phyloP scores from a whole-genome alignment of 805 yeast genomes.

The Lachancea waltii region DNA sequence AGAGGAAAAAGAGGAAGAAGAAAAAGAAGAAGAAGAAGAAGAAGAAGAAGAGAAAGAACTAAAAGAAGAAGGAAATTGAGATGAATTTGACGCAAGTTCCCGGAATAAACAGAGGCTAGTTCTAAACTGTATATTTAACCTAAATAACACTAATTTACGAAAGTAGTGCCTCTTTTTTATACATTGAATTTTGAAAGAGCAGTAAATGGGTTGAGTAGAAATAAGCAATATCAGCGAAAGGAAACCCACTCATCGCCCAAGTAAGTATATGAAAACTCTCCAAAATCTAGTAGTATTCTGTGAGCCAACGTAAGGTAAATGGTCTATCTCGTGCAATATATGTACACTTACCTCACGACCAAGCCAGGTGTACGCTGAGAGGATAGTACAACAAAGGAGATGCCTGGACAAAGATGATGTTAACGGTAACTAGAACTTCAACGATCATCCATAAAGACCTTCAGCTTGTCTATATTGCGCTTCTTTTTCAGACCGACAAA shows the following conservation, averaged over 20 bases:
- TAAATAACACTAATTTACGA: neutral
- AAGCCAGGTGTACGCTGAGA: too few species aligned
- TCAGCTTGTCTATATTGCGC: constrained; percentile 36
- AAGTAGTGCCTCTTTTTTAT: too few species aligned
- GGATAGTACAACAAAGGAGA: neutral
- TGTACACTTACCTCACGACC: too few species aligned
- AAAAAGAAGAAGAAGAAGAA: constrained; percentile 14
- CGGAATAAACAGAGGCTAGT: neutral
- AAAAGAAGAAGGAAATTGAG: constrained; percentile 8
- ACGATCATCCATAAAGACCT: constrained; percentile 33
- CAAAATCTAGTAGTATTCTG: too few species aligned
- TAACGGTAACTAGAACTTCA: neutral
- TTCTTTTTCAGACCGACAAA: constrained; percentile 59
- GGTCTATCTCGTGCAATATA: too few species aligned
- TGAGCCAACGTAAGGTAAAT: too few species aligned
- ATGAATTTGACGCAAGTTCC: neutral
- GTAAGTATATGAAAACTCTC: too few species aligned
- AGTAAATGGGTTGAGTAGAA: too few species aligned
- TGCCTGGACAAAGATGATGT: neutral
- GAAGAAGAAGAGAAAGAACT: constrained; percentile 15
- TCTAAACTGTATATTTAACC: neutral
- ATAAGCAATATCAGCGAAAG: too few species aligned
- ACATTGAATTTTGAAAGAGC: too few species aligned
- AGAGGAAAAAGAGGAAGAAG: constrained; percentile 18
- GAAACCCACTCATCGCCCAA: too few species aligned